Percentiles rank a stretch among this genome's conserved stretches.
Evolutionary conservation across 192 early-diverging fungal species (phyloP).

Genomic region (Coemansia sp.): DNA sequence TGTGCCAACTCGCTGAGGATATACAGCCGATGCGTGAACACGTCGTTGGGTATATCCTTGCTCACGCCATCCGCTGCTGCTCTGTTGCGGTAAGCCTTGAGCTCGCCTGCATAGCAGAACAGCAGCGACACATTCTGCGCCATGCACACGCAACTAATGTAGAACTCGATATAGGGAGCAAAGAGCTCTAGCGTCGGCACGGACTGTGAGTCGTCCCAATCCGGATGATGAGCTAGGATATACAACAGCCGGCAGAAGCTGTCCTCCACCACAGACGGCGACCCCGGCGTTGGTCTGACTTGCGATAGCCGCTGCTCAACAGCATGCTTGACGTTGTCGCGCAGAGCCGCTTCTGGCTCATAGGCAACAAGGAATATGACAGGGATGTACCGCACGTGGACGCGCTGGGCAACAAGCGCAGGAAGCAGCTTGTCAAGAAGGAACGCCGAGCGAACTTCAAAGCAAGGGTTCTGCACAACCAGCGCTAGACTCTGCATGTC

Average conservation of each 20-base stretch:
- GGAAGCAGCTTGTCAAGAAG: conserved; percentile 64
- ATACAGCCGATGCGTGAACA: conserved; percentile 62
- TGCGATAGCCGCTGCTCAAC: conserved; percentile 58
- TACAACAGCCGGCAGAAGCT: conserved; percentile 63
- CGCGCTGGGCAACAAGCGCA: conserved; percentile 54
- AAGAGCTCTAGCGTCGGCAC: conserved; percentile 46
- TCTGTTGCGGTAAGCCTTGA: conserved; percentile 73
- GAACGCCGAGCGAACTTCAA: conserved; percentile 71
- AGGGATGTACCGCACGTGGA: conserved; percentile 69
- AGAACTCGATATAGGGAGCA: conserved; percentile 81
- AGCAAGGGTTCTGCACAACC: conserved; percentile 69
- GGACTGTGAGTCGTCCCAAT: conserved; percentile 58
- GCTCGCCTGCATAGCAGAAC: conserved; percentile 64
- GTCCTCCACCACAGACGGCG: conserved; percentile 57
- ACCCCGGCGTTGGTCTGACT: conserved; percentile 32
- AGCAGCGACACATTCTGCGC: conserved; percentile 81
- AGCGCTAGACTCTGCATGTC: conserved; percentile 62
- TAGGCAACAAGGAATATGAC: conserved; percentile 76
- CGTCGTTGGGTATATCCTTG: conserved; percentile 1
- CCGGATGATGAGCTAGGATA: conserved; percentile 80
- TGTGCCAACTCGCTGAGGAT: conserved; percentile 79
- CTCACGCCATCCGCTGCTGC: not conserved
- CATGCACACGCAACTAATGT: conserved; percentile 68
- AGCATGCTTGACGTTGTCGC: conserved; percentile 56
- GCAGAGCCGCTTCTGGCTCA: conserved; percentile 74